These are phyloP conservation scores for Leccinum arenicola DNA, from an alignment of 768 basidiomycete genomes.

Conservation along the genomic window DNA sequence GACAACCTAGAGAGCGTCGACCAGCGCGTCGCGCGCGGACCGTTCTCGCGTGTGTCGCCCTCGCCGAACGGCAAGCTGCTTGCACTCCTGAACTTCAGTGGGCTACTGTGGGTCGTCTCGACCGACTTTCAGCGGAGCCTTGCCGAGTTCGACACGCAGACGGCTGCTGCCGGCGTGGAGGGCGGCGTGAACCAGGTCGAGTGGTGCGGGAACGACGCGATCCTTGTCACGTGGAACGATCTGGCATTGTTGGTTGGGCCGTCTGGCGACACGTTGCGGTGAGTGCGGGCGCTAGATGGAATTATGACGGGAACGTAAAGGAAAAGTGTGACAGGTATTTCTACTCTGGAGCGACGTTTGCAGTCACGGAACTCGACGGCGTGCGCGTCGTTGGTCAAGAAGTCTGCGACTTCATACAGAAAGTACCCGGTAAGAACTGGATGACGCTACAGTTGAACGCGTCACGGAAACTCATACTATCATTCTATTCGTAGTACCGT, in stretches of 20 bases:
- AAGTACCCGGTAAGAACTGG: conserved; percentile 75
- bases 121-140: conserved; percentile 86
- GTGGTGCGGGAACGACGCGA: conserved; percentile 97
- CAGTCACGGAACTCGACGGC: conserved; percentile 87
- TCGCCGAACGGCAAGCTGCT: conserved; percentile 95
- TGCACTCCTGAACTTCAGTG: conserved; percentile 72
- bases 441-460: background rate
- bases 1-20: conserved; percentile 89
- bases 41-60: conserved; percentile 82
- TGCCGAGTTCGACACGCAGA: conserved; percentile 78
- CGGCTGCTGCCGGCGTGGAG: conserved; percentile 51
- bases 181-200: conserved; percentile 69
- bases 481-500: conserved; percentile 50
- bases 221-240: conserved; percentile 80
- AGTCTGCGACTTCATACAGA: conserved; percentile 85
- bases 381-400: conserved; percentile 80
- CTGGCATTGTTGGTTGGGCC: conserved; percentile 88
- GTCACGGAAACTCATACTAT: background rate
- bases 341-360: conserved; percentile 72
- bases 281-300: conserved; percentile 27
- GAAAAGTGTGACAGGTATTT: conserved; percentile 55
- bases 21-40: conserved; percentile 84
- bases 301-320: conserved; percentile 2
- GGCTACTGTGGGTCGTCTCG: conserved; percentile 90
- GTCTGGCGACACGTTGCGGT: conserved; percentile 84